A percentile compares a stretch with the other conserved stretches of the same genome.
These are phyloP conservation scores for Prunus dulcis DNA, from an alignment of 306 rosid genomes.

Conservation along the genomic window DNA sequence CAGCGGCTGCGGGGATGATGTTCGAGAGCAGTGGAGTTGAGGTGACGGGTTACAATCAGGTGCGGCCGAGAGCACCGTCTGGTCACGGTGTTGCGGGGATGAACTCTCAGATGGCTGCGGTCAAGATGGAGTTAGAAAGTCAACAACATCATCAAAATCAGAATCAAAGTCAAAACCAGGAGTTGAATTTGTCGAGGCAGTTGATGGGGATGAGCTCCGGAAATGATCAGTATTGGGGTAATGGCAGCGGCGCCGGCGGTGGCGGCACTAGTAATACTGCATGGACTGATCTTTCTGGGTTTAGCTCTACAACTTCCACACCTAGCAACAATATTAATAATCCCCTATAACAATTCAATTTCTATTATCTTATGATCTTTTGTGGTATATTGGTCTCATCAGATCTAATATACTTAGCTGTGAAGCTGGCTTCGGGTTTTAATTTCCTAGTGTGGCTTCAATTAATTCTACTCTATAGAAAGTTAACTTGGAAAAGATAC, in stretches of 20 bases:
- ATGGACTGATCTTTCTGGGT: conserved; percentile 66
- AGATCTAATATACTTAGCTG: neutral
- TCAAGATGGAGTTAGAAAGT: conserved; percentile 48
- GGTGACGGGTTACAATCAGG: conserved; percentile 28
- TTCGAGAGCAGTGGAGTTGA: conserved; percentile 32
- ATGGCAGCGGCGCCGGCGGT: neutral
- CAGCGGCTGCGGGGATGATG: conserved; percentile 26
- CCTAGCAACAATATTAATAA: conserved; percentile 38
- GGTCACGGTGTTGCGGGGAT: conserved; percentile 31
- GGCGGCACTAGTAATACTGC: conserved; percentile 28
- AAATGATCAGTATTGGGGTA: conserved; percentile 54
- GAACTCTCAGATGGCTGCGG: conserved; percentile 41
- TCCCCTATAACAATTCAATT: conserved; percentile 1
- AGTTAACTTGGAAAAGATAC: neutral
- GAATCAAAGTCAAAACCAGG: conserved; percentile 11
- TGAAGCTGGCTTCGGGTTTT: neutral
- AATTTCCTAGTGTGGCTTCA: neutral
- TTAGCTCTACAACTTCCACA: conserved; percentile 47
- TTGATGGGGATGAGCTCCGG: conserved; percentile 42
- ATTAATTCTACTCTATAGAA: neutral
- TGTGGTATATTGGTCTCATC: neutral
- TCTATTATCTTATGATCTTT: neutral
- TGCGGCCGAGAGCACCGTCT: conserved; percentile 37
- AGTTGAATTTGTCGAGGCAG: conserved; percentile 60
- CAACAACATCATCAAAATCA: conserved; percentile 7